Conservation (phyloP, 495 filamentous ascomycete species). For the Neurospora pannonica region DNA sequence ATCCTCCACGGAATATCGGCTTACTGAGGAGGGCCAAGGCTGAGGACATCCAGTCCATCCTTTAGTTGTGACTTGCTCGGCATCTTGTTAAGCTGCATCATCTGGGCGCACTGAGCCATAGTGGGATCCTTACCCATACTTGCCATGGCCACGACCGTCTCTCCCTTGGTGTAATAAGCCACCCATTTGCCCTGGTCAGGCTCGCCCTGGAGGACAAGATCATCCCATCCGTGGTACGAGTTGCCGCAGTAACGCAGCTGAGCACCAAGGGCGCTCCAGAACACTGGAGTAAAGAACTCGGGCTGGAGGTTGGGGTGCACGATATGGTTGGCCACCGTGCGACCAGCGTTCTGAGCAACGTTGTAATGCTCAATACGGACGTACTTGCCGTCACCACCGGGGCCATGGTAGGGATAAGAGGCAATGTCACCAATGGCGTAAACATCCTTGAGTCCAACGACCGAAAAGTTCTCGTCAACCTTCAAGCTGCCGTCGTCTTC, state of each 20-base stretch:
- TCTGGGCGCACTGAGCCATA: conserved; percentile 71
- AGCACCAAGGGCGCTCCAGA: conserved; percentile 86
- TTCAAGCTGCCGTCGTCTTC: conserved; percentile 73
- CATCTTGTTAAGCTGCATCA: conserved; percentile 81
- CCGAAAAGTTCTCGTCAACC: conserved; percentile 67
- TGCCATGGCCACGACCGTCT: conserved; percentile 84
- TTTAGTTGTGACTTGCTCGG: conserved; percentile 67
- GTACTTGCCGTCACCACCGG: conserved; percentile 60
- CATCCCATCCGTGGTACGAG: conserved; percentile 71
- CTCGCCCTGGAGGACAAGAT: conserved; percentile 66
- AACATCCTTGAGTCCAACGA: conserved; percentile 65
- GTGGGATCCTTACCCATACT: conserved; percentile 85
- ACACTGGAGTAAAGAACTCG: conserved; percentile 79
- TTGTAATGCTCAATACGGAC: conserved; percentile 94
- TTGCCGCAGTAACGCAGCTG: conserved; percentile 91
- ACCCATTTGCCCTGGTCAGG: conserved; percentile 75
- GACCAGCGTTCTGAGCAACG: conserved; percentile 87
- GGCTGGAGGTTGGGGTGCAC: conserved; percentile 47
- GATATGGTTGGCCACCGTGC: conserved; percentile 67
- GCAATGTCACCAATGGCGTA: conserved; percentile 96
- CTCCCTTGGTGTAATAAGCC: conserved; percentile 80
- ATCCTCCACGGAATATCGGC: background rate
- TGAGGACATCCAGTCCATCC: conserved; percentile 64
- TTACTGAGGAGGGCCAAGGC: conserved; percentile 33
- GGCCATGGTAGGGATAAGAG: conserved; percentile 87